Percentiles rank a stretch among this genome's conserved stretches.
These are phyloP conservation scores for Xylaria sp. DNA, from an alignment of 2,329 filamentous ascomycete genomes.

Conservation along the genomic window DNA sequence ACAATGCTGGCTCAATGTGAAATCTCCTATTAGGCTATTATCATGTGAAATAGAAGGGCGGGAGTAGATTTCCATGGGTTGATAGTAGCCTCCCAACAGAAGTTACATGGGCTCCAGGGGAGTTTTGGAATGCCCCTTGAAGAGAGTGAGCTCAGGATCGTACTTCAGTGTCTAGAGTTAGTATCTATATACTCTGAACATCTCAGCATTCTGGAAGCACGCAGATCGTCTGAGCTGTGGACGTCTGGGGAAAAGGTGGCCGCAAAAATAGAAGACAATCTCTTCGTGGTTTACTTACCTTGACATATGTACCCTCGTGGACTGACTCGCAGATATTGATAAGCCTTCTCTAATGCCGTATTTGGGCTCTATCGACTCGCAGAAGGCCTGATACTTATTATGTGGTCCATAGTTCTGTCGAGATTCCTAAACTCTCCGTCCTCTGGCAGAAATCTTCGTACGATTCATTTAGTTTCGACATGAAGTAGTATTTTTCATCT, in stretches of 20 bases:
- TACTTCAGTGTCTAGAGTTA: conserved; percentile 2
- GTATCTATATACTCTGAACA: not conserved
- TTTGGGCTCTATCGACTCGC: conserved; percentile 27
- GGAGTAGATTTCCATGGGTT: not conserved
- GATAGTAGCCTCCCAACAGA: conserved; percentile 9
- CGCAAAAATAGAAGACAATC: too few species aligned
- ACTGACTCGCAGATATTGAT: conserved; percentile 17
- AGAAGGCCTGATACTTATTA: conserved; percentile 27
- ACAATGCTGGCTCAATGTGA: too few species aligned
- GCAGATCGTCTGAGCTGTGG: not conserved
- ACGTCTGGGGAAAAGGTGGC: too few species aligned
- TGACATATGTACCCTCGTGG: conserved; percentile 15
- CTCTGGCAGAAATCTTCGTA: not conserved
- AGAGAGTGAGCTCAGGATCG: conserved; percentile 12
- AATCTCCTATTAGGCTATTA: too few species aligned
- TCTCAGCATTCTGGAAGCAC: not conserved
- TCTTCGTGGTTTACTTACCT: too few species aligned
- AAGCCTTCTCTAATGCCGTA: conserved; percentile 2
- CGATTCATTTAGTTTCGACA: not conserved
- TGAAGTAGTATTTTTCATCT: not conserved
- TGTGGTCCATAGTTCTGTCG: conserved; percentile 13
- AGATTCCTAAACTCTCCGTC: conserved; percentile 1
- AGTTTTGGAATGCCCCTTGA: conserved; percentile 10
- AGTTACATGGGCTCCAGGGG: too few species aligned
- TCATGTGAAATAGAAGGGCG: not conserved